Percentiles rank a stretch among this genome's conserved stretches.
phyloP scores from a whole-genome alignment of 495 filamentous ascomycete species.

The Bathelium albidoporum region DNA sequence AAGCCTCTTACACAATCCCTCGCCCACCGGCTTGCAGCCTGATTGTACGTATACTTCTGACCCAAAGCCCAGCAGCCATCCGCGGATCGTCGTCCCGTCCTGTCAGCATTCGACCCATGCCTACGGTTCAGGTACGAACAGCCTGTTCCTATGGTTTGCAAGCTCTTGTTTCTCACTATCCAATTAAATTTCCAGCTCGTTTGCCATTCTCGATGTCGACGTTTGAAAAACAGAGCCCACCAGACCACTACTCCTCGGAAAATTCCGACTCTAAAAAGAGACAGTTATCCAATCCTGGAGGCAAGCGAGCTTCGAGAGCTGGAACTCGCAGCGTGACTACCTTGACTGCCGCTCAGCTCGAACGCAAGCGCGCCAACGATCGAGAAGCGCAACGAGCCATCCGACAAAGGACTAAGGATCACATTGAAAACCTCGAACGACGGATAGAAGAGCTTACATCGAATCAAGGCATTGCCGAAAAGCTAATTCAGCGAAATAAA shows the following conservation, averaged over 20 bases:
- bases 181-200: not conserved
- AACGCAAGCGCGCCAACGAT: slow-evolving; percentile 77
- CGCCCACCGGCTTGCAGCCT: not conserved
- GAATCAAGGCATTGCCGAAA: slow-evolving; percentile 34
- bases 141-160: not conserved
- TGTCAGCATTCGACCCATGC: slow-evolving; percentile 1
- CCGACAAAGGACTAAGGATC: slow-evolving; percentile 66
- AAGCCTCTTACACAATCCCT: slow-evolving; percentile 1
- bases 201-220: not conserved
- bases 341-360: slow-evolving; percentile 48
- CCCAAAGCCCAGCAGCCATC: not conserved
- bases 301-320: slow-evolving; percentile 39
- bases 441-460: slow-evolving; percentile 52
- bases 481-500: slow-evolving; percentile 39
- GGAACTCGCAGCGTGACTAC: slow-evolving; percentile 51
- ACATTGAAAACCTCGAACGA: slow-evolving; percentile 66
- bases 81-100: not conserved
- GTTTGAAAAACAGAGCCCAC: slow-evolving; percentile 9
- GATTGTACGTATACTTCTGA: slow-evolving; percentile 3
- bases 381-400: slow-evolving; percentile 82
- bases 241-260: slow-evolving; percentile 28
- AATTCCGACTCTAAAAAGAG: slow-evolving; percentile 26
- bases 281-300: slow-evolving; percentile 13
- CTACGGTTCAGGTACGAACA: slow-evolving; percentile 4
- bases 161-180: not conserved